Conservation (phyloP, 768 basidiomycete genomes). For the Rossbeevera mucosa region DNA sequence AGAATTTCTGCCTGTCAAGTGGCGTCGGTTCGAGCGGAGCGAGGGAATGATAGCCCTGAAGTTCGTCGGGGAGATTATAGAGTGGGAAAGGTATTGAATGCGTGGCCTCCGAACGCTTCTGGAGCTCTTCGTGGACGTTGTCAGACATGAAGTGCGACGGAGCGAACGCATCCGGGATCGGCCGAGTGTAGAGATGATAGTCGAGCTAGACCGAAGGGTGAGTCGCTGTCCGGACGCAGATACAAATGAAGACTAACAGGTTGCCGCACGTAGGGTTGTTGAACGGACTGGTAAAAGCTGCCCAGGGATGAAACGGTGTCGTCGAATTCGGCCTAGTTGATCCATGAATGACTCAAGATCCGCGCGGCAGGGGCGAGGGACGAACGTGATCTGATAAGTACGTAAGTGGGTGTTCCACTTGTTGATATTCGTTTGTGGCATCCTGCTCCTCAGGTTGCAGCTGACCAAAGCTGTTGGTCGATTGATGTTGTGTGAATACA, state of each 20-base stretch:
- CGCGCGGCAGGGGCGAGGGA: conserved; percentile 3
- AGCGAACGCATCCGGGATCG: conserved; percentile 52
- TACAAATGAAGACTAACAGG: conserved; percentile 46
- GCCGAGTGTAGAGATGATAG: conserved; percentile 86
- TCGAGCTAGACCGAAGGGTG: conserved; percentile 54
- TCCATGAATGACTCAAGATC: conserved; percentile 1
- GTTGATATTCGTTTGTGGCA: conserved; percentile 19
- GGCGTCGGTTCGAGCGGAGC: conserved; percentile 64
- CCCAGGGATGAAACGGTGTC: conserved; percentile 20
- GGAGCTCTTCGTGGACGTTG: conserved; percentile 57
- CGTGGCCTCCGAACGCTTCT: conserved; percentile 43
- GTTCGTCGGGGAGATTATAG: conserved; percentile 71
- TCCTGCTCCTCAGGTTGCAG: conserved; percentile 16
- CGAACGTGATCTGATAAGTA: conserved; percentile 22
- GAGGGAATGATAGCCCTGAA: conserved; percentile 88
- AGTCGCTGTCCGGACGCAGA: conserved; percentile 1
- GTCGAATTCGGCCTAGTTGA: conserved; percentile 31
- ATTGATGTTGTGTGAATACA: conserved; percentile 18
- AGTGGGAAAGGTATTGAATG: conserved; percentile 38
- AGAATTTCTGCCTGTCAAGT: conserved; percentile 63
- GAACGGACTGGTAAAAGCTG: conserved; percentile 38
- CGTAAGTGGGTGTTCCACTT: conserved; percentile 14
- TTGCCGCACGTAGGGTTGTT: conserved; percentile 56
- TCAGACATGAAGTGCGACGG: conserved; percentile 84
- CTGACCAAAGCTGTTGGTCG: conserved; percentile 6